Conservation (phyloP, 1,284 basidiomycete species). For the Cryptococcus jaspeensis region DNA sequence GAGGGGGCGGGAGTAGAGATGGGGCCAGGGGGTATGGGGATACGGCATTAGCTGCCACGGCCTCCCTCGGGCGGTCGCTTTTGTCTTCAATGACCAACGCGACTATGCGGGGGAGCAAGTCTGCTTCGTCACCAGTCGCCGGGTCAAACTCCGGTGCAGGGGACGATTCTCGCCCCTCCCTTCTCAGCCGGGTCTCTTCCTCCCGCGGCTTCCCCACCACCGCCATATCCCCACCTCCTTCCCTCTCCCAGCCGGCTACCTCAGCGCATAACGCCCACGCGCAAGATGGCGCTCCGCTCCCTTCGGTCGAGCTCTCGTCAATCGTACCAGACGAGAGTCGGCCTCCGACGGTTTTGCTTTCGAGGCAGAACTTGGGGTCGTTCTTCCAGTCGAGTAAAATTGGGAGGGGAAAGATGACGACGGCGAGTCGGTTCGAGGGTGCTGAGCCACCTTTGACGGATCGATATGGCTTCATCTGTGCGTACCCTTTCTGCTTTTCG, state of each 20-base stretch:
- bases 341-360: constrained; percentile 65
- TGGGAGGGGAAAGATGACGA: constrained; percentile 46
- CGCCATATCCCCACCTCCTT: constrained; percentile 19
- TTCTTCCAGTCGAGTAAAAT: constrained; percentile 38
- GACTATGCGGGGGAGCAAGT: constrained; percentile 25
- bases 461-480: constrained; percentile 90
- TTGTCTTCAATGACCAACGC: constrained; percentile 36
- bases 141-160: constrained; percentile 25
- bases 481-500: constrained; percentile 69
- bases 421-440: constrained; percentile 56
- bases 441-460: constrained; percentile 74
- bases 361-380: constrained; percentile 41
- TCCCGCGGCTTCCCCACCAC: constrained; percentile 35
- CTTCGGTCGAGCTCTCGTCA: constrained; percentile 76
- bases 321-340: constrained; percentile 82
- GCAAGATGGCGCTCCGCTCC: constrained; percentile 23
- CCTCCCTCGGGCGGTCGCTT: constrained; percentile 34
- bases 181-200: constrained; percentile 40
- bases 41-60: constrained; percentile 38
- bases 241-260: not conserved
- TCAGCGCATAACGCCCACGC: constrained; percentile 17
- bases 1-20: not conserved
- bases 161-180: constrained; percentile 47
- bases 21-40: constrained; percentile 30
- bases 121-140: not conserved